Evolutionary conservation across 2,329 filamentous ascomycete genomes (phyloP), one percentile per base, ranked within the genome.

Genomic region (Cordyceps cicadae): DNA sequence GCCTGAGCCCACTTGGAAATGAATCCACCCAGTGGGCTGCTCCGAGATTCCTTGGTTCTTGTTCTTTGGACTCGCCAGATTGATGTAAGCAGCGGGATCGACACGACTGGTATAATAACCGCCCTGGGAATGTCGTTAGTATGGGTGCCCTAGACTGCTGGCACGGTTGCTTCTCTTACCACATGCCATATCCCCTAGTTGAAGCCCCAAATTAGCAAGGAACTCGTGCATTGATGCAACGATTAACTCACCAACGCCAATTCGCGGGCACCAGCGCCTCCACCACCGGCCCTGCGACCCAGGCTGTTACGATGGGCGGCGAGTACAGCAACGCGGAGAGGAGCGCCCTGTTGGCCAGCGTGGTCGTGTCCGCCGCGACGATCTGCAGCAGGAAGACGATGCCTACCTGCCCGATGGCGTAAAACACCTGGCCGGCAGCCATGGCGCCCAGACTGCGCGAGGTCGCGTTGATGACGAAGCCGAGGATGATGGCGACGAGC

Each of bases 321-420:
- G 82, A 72, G 64, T 84, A 80, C 3, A 83, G 83, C 14, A 86
- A 70, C 2, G 80, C 82, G 3, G 81, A 82, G 65, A 84, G 78
- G 3, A 87, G 69, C 15, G 83, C 83, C 60, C 85, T 81, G 66
- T 86, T 85, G 19, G 81, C 70, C 50, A 87, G 70, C 64, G 81
- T 78, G 54, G 80, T 85, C 1, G 81, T 84, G 69, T 87, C 84
- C 34, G 85, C 85, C 54, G 87, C 80, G 69, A 87, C 85, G 46
- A 87, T 81, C 67, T 87, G 84, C 66, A 86, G 81, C 24, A 86
- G 70, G 53, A 87, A 82, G 62, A 83, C 78, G 7, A 86, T 72
- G 8, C 82, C 83, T 0, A 82, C 85, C 50, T 73, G 77, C 3
- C 83, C 84, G 15, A 83, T 80, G 2, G 83, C 79, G 67, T 86